Conservation (phyloP, 805 yeast species). For the Cyberlindnera subsufficiens region DNA sequence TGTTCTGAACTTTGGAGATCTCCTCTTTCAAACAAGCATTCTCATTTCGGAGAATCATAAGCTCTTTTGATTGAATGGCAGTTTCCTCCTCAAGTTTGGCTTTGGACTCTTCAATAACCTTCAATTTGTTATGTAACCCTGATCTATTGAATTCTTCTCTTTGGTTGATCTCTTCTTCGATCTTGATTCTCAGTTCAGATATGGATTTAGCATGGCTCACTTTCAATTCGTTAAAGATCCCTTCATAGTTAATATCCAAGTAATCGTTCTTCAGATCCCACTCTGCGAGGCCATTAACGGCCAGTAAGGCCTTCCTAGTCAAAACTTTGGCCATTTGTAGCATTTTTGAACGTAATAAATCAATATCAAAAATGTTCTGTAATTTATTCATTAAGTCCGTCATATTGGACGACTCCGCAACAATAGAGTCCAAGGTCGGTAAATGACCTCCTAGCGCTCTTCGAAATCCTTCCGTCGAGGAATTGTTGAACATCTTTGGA, state of each 20-base stretch:
- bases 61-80: not conserved
- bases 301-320: slow-evolving; percentile 5
- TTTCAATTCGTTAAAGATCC: not conserved
- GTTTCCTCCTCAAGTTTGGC: not conserved
- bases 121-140: not conserved
- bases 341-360: slow-evolving; percentile 2
- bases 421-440: not conserved
- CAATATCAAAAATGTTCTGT: not conserved
- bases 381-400: slow-evolving; percentile 2
- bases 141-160: not conserved
- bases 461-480: slow-evolving; percentile 3
- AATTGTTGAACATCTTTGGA: not conserved
- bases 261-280: slow-evolving; percentile 4
- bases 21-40: slow-evolving; percentile 3
- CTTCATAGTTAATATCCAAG: slow-evolving; percentile 9
- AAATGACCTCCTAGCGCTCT: slow-evolving; percentile 2
- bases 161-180: slow-evolving; percentile 1
- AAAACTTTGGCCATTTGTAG: slow-evolving; percentile 5
- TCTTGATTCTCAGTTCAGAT: not conserved
- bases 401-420: not conserved
- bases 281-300: not conserved
- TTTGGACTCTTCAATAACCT: not conserved
- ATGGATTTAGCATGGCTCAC: not conserved
- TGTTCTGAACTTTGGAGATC: not conserved
- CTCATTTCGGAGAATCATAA: not conserved